Evolutionary conservation across 352 stramenopile genomes (phyloP).

Genomic region (Plasmopara viticola): DNA sequence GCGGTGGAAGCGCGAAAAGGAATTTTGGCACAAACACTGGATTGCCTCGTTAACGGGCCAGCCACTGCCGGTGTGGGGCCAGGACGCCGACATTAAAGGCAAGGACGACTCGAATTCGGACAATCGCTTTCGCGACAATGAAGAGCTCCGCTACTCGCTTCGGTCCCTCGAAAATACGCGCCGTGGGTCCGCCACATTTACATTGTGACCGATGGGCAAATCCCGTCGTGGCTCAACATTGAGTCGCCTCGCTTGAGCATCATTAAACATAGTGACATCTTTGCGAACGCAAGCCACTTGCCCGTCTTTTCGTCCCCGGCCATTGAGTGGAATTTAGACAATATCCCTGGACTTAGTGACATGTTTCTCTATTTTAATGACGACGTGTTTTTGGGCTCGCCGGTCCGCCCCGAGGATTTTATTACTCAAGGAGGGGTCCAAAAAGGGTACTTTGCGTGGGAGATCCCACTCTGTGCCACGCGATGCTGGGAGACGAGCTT

Average conservation of each 20-base stretch:
- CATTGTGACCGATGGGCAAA: slow-evolving; percentile 92
- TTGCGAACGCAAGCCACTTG: slow-evolving; percentile 80
- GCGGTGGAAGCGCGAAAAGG: slow-evolving; percentile 85
- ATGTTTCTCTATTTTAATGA: slow-evolving; percentile 97
- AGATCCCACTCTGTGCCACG: slow-evolving; percentile 83
- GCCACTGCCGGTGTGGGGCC: slow-evolving; percentile 47
- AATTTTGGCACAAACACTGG: slow-evolving; percentile 87
- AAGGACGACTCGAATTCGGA: slow-evolving; percentile 69
- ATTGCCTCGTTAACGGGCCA: slow-evolving; percentile 79
- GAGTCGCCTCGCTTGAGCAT: slow-evolving; percentile 74
- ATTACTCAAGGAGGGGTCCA: slow-evolving; percentile 78
- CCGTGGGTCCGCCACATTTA: slow-evolving; percentile 93
- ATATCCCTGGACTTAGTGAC: slow-evolving; percentile 87
- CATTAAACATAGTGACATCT: slow-evolving; percentile 89
- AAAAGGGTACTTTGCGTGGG: slow-evolving; percentile 91
- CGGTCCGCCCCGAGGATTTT: slow-evolving; percentile 90
- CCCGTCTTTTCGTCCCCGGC: slow-evolving; percentile 92
- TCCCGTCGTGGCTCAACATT: slow-evolving; percentile 91
- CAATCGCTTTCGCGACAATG: slow-evolving; percentile 92
- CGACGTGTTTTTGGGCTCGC: slow-evolving; percentile 90
- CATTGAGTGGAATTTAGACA: slow-evolving; percentile 92
- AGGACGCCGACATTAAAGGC: slow-evolving; percentile 44
- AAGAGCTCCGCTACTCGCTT: slow-evolving; percentile 90
- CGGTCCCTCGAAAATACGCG: slow-evolving; percentile 92
- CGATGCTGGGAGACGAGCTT: slow-evolving; percentile 74